Evolutionary conservation across 371 early-diverging fungal genomes (phyloP).

Genomic region (Batkoa obscura): DNA sequence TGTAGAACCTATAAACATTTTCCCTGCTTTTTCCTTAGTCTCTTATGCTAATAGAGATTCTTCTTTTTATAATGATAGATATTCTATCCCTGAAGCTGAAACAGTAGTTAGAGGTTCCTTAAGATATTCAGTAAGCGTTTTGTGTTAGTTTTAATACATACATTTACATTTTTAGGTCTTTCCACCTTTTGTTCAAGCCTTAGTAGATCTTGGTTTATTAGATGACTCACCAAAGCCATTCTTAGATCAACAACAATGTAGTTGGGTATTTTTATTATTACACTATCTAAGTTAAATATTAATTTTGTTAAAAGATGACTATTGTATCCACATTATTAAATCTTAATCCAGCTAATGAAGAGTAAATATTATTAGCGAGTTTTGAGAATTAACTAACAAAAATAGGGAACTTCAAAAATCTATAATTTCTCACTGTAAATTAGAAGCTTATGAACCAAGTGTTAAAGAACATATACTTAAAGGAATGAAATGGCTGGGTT

Average conservation of each 20-base stretch:
- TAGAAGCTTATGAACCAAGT: no score
- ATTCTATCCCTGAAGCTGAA: slow-evolving; percentile 85
- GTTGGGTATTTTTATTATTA: slow-evolving; percentile 38
- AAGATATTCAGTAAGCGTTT: slow-evolving; percentile 46
- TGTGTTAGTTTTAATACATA: background rate
- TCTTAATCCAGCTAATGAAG: slow-evolving; percentile 4
- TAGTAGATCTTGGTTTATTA: slow-evolving; percentile 84
- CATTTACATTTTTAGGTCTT: slow-evolving; percentile 32
- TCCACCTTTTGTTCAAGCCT: slow-evolving; percentile 75
- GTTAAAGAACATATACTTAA: slow-evolving; percentile 13
- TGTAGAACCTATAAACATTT: slow-evolving; percentile 65
- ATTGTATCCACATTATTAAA: slow-evolving; percentile 5
- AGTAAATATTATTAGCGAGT: background rate
- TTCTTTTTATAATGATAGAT: slow-evolving; percentile 78
- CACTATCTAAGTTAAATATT: background rate
- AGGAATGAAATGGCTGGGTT: slow-evolving; percentile 37
- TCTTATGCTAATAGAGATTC: slow-evolving; percentile 97
- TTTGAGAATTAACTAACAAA: no score
- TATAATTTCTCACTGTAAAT: no score
- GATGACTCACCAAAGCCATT: slow-evolving; percentile 48
- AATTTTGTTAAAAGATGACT: slow-evolving; percentile 1
- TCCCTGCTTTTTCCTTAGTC: slow-evolving; percentile 73
- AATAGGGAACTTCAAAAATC: no score
- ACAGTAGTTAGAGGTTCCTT: slow-evolving; percentile 89
- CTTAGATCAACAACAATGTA: slow-evolving; percentile 31